Percentiles rank a stretch among this genome's conserved stretches.
phyloP scores from a whole-genome alignment of 2,329 filamentous ascomycete genomes.

The Alternaria angustiovoidea region DNA sequence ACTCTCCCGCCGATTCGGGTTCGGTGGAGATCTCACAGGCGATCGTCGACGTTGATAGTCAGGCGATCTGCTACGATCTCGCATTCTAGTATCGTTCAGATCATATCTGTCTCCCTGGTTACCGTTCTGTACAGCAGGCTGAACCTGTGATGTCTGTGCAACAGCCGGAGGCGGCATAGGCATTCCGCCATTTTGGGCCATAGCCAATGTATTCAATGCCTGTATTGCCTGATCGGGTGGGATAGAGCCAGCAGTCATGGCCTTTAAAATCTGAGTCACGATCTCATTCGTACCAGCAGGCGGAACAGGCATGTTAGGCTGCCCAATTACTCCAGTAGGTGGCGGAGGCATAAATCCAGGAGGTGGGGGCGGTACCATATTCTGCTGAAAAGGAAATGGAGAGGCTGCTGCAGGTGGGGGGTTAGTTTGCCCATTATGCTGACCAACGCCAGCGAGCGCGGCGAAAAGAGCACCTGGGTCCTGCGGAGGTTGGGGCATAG shows the following conservation, averaged over 20 bases:
- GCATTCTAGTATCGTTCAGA: slow-evolving; percentile 45
- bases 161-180: slow-evolving; percentile 34
- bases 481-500: slow-evolving; percentile 31
- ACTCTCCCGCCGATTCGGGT: slow-evolving; percentile 69
- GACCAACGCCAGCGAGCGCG: slow-evolving; percentile 43
- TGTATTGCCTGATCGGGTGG: slow-evolving; percentile 46
- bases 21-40: slow-evolving; percentile 62
- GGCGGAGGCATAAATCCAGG: slow-evolving; percentile 46
- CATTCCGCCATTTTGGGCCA: slow-evolving; percentile 35
- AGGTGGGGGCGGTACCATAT: slow-evolving; percentile 41
- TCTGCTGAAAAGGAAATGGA: slow-evolving; percentile 39
- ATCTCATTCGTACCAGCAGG: slow-evolving; percentile 38
- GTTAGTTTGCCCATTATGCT: slow-evolving; percentile 43
- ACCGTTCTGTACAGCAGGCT: slow-evolving; percentile 29
- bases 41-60: slow-evolving; percentile 73
- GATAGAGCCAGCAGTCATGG: slow-evolving; percentile 44
- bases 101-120: slow-evolving; percentile 38
- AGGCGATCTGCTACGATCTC: slow-evolving; percentile 59
- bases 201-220: slow-evolving; percentile 41
- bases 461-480: slow-evolving; percentile 45
- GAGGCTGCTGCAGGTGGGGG: slow-evolving; percentile 31
- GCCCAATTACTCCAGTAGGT: slow-evolving; percentile 30
- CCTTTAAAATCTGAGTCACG: slow-evolving; percentile 44
- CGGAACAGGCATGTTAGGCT: slow-evolving; percentile 34
- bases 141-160: slow-evolving; percentile 26